phyloP scores from a whole-genome alignment of 1,284 basidiomycete genomes.

The Cryptococcus amylolentus region DNA sequence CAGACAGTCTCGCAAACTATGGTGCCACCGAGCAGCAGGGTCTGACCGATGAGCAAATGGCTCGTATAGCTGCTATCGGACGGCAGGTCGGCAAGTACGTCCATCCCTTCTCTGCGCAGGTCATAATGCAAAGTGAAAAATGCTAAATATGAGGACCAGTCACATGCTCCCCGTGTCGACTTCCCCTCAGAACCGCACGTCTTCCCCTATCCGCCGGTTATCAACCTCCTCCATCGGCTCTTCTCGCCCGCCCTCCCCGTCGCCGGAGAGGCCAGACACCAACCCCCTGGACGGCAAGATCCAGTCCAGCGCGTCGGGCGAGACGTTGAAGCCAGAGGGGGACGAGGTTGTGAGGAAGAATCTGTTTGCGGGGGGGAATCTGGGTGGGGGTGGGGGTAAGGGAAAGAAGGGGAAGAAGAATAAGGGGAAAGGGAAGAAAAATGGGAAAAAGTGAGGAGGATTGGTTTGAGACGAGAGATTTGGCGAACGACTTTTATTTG shows the following conservation, averaged over 20 bases:
- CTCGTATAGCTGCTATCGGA: conserved; percentile 19
- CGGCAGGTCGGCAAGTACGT: neutral
- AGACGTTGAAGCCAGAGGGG: neutral
- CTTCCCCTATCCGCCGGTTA: neutral
- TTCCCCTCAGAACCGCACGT: neutral
- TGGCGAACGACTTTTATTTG: no score
- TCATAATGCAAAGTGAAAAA: neutral
- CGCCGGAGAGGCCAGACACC: conserved; percentile 9
- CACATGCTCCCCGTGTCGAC: conserved; percentile 22
- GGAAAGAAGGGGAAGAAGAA: conserved; percentile 5
- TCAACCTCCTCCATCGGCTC: conserved; percentile 7
- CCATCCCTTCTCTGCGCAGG: neutral
- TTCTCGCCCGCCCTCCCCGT: conserved; percentile 13
- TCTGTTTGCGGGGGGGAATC: conserved; percentile 14
- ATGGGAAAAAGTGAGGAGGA: neutral
- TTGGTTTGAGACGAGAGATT: no score
- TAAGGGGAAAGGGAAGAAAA: neutral
- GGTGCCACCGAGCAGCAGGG: conserved; percentile 9
- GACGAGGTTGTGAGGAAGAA: conserved; percentile 16
- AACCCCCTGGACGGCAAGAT: conserved; percentile 8
- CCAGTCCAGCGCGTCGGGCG: neutral
- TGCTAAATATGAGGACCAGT: conserved; percentile 3
- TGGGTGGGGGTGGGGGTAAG: conserved; percentile 6
- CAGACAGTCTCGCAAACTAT: conserved; percentile 11
- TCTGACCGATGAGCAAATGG: conserved; percentile 19